These are phyloP conservation scores for Hemerocallis citrina DNA, from an alignment of 106 monocot species.

Conservation along the genomic window DNA sequence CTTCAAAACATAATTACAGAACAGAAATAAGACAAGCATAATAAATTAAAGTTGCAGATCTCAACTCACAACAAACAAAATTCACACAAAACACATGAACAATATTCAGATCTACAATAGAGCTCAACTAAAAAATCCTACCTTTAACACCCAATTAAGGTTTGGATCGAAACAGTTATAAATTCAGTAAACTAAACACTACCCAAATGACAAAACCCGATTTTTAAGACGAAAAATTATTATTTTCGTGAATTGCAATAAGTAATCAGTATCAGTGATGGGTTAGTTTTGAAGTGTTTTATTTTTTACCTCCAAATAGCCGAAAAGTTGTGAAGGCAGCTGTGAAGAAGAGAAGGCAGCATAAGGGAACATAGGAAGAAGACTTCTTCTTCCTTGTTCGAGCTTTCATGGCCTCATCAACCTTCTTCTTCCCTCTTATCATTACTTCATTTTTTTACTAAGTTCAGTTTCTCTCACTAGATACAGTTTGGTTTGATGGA, in stretches of 20 bases:
- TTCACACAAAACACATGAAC: background rate
- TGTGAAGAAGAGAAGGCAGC: conserved; percentile 2
- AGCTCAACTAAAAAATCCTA: background rate
- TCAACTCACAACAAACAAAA: conserved; percentile 8
- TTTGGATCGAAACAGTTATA: background rate
- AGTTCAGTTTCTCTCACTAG: background rate
- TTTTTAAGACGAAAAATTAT: background rate
- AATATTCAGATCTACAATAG: background rate
- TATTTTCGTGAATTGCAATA: background rate
- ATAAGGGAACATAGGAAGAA: background rate
- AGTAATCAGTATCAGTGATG: background rate
- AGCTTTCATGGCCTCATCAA: conserved; percentile 10
- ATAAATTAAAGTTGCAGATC: conserved; percentile 18
- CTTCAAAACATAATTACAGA: conserved; percentile 49
- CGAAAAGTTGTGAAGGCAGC: conserved; percentile 9
- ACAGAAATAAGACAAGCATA: background rate
- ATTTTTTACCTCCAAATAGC: conserved; percentile 20
- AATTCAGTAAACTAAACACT: background rate
- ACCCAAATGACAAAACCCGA: conserved; percentile 4
- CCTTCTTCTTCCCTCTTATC: conserved; percentile 2
- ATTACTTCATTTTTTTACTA: background rate
- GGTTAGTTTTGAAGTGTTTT: background rate
- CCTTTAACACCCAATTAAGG: background rate
- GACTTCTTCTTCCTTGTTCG: background rate
- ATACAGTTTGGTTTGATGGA: background rate